These are phyloP conservation scores for Hymenoscyphus infarciens DNA, from an alignment of 2,329 filamentous ascomycete species.

Conservation along the genomic window DNA sequence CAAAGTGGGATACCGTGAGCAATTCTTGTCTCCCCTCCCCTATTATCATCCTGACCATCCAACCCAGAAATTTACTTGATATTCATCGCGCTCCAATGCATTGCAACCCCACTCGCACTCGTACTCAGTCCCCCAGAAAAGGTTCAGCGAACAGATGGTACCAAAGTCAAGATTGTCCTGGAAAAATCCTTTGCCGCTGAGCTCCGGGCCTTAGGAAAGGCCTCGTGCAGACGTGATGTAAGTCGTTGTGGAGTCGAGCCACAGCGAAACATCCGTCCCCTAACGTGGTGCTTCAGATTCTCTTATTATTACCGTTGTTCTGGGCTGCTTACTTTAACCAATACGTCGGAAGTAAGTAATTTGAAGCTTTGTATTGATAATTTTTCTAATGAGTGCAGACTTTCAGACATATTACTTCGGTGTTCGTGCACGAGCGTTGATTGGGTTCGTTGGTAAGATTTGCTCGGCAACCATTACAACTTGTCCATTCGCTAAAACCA, in stretches of 20 bases:
- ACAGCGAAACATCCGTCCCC: too few relatives aligned
- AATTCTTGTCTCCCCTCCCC: background rate
- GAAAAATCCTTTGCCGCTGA: conserved; percentile 54
- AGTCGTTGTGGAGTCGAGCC: background rate
- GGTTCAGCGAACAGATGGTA: conserved; percentile 62
- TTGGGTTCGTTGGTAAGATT: conserved; percentile 40
- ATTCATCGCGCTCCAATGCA: conserved; percentile 66
- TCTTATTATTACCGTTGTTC: conserved; percentile 39
- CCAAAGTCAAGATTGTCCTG: conserved; percentile 49
- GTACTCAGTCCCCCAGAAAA: conserved; percentile 56
- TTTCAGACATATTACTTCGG: conserved; percentile 43
- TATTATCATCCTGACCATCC: background rate
- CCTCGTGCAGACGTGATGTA: conserved; percentile 38
- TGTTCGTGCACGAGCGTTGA: conserved; percentile 41
- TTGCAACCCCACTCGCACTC: conserved; percentile 58
- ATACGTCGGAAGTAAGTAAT: conserved; percentile 39
- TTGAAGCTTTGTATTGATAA: background rate
- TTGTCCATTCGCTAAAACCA: background rate
- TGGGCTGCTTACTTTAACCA: conserved; percentile 37
- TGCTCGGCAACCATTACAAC: background rate
- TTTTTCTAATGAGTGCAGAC: conserved; percentile 15
- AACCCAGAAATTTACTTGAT: conserved; percentile 53
- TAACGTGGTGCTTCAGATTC: conserved; percentile 28
- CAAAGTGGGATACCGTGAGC: conserved; percentile 19
- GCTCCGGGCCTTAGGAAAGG: conserved; percentile 34